These are phyloP conservation scores for Talaromyces sp. DNA, from an alignment of 2,329 filamentous ascomycete genomes.

Conservation along the genomic window DNA sequence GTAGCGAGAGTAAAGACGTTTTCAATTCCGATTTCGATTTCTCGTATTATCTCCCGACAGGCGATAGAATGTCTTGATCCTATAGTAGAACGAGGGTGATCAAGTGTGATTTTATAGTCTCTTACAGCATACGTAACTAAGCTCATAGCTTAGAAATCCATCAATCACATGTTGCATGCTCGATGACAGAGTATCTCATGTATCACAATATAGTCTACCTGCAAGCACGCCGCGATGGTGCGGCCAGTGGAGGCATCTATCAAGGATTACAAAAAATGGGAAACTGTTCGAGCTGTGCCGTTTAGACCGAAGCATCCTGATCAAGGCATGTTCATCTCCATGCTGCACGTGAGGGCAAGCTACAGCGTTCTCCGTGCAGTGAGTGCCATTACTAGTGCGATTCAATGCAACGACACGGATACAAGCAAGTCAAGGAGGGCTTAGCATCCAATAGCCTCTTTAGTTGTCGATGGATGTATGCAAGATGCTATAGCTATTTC, in stretches of 20 bases:
- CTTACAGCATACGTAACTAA: neutral
- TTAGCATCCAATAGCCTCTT: neutral
- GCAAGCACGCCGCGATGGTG: neutral
- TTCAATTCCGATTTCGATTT: neutral
- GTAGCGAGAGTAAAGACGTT: neutral
- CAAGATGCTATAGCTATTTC: neutral
- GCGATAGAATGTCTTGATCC: neutral
- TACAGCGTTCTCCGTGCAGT: neutral
- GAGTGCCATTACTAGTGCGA: neutral
- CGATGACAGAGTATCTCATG: neutral
- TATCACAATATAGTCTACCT: neutral
- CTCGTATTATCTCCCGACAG: neutral
- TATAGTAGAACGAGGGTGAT: neutral
- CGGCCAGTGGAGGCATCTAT: neutral
- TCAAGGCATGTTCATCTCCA: neutral
- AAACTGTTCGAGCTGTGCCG: neutral
- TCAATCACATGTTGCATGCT: neutral
- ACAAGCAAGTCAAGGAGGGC: neutral
- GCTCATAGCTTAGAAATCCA: conserved; percentile 1
- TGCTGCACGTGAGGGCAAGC: neutral
- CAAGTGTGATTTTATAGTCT: neutral
- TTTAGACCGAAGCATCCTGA: neutral
- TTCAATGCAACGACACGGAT: neutral
- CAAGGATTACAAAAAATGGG: neutral
- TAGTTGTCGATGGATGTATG: neutral